A percentile compares a stretch with the other conserved stretches of the same genome.
These are phyloP conservation scores for Pichia pseudocactophila DNA, from an alignment of 805 yeast species.

Conservation along the genomic window DNA sequence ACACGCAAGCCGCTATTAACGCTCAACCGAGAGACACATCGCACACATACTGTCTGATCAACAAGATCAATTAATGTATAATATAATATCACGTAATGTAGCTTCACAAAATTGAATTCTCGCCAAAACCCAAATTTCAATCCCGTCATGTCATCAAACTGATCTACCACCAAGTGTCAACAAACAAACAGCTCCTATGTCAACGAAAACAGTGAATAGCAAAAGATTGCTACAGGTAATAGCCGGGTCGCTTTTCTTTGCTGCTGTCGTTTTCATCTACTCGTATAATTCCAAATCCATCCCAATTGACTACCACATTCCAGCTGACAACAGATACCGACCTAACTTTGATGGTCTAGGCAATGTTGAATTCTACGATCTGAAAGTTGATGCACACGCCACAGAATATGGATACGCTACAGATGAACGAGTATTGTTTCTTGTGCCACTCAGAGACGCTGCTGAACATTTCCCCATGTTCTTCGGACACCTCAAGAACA, in stretches of 20 bases:
- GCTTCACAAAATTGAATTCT: not conserved
- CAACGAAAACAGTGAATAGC: no score
- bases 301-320: no score
- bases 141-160: no score
- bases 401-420: constrained; percentile 43
- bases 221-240: no score
- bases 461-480: constrained; percentile 55
- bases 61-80: no score
- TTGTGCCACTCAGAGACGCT: constrained; percentile 54
- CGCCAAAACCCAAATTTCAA: no score
- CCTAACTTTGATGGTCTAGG: constrained; percentile 13
- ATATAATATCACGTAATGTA: no score
- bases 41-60: not conserved
- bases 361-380: constrained; percentile 26
- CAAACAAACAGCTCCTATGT: no score
- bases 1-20: not conserved
- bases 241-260: no score
- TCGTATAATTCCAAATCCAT: no score
- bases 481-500: constrained; percentile 45
- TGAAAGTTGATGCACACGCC: constrained; percentile 33
- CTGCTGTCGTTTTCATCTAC: no score
- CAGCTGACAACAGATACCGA: constrained; percentile 2
- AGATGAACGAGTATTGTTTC: constrained; percentile 43
- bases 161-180: no score
- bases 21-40: not conserved